Evolutionary conservation across 768 basidiomycete genomes (phyloP).

Genomic region (Aureoboletus auriporus): DNA sequence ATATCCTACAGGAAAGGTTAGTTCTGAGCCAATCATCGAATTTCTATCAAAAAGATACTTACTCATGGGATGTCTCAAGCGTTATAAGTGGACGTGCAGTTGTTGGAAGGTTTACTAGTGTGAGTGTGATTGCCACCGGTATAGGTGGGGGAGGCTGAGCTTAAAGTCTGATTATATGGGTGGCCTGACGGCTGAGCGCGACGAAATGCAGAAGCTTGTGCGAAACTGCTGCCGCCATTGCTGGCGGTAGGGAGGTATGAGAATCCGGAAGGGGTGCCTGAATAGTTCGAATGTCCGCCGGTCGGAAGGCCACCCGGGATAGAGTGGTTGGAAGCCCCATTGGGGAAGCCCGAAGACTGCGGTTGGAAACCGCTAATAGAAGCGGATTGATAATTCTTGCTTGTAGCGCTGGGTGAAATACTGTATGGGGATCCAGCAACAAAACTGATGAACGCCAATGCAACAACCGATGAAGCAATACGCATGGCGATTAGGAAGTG

Average conservation of each 20-base stretch:
- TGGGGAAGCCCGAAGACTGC: neutral
- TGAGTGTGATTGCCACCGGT: neutral
- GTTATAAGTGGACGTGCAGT: no score
- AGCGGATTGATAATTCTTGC: neutral
- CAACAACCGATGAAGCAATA: neutral
- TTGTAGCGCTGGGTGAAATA: neutral
- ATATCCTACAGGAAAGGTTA: no score
- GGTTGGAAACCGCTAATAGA: neutral
- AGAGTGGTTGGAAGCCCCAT: neutral
- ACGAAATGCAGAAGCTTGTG: no score
- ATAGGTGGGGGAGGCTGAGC: neutral
- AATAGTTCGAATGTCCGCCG: neutral
- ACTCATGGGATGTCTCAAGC: no score
- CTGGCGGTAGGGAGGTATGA: no score
- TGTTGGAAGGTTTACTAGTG: no score
- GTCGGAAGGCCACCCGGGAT: neutral
- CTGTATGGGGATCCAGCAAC: neutral
- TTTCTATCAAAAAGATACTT: no score
- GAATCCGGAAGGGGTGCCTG: neutral
- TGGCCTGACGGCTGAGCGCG: no score
- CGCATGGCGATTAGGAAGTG: constrained; percentile 8
- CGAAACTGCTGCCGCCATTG: no score
- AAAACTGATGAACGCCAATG: constrained; percentile 3
- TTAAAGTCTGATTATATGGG: no score
- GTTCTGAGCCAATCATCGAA: no score